Base-by-base conservation (phyloP, 768 basidiomycete genomes). In the Tulasnella sp. region DNA sequence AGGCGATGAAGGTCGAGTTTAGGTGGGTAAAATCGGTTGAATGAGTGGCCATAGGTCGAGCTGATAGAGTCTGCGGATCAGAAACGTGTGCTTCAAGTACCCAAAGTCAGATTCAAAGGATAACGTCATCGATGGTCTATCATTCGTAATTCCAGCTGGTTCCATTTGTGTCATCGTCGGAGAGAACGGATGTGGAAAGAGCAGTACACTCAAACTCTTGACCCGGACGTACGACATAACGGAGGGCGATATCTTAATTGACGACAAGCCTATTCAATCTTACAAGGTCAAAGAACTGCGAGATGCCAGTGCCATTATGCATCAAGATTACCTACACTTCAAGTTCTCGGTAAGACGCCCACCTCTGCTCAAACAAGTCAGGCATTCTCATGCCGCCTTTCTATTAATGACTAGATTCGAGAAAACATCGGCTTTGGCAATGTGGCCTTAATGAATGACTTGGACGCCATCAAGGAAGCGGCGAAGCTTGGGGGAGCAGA, bases 161-260 rank as follows among this genome's bases (percentile, higher is more conserved):
- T 86, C 88, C 40, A 86, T 91, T 18, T 88, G 90, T 24, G 88
- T 91, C 46, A 85, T 92, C n/a, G 91, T 92, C 9, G 90, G 91
- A 40, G 85, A 85, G 2, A 92, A 91, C 81, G 90, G 91, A 7
- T 88, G 88, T 77, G 90, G 73, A 40, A 80, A 82, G 75, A 81
- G 81, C 44, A 90, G 90, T 12, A 82, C 84, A 31, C 80, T 84
- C 40, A 85, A 84, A 46, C 83, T 86, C 3, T 80, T 86, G 28
- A 76, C 81, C 7, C 81, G 84, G 40, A 79, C 85, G 37, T 84
- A 83, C 79, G 81, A 82, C 44, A 83, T 84, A 2, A 83, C 80
- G 5, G 46, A 78, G 0, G 85, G 85, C 0, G 83, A 85, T 37
- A 87, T 90, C 40, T 82, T 85, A 31, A 83, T 89, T 44, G 88